Conservation (phyloP, 1,284 basidiomycete species). For the Irpex sp. region DNA sequence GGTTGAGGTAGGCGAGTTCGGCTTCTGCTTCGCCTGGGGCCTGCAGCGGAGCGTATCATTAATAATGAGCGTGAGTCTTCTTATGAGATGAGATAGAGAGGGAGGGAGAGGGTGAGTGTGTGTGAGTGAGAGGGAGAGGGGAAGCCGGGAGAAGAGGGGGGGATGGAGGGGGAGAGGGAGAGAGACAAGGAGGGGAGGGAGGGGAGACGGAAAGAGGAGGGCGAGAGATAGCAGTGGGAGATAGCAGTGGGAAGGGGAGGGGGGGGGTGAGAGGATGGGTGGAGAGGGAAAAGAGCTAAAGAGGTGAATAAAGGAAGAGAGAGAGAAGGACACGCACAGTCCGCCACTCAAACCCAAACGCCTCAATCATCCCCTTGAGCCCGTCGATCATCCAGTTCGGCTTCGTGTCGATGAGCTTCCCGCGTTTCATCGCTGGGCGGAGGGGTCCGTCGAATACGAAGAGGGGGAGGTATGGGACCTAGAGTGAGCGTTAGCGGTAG, state of each 20-base stretch:
- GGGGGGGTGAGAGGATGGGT: no score
- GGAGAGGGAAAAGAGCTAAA: no score
- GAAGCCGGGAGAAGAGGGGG: no score
- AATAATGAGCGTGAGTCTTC: not conserved
- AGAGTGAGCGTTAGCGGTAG: not conserved
- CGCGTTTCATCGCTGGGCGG: slow-evolving; percentile 81
- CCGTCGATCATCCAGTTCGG: slow-evolving; percentile 60
- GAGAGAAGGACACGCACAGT: slow-evolving; percentile 44
- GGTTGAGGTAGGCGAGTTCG: slow-evolving; percentile 86
- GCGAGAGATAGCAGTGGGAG: no score
- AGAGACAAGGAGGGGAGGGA: no score
- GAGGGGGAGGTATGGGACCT: slow-evolving; percentile 75
- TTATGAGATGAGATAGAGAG: no score
- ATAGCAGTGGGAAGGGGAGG: no score
- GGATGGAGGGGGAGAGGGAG: no score
- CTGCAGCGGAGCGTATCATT: slow-evolving; percentile 29
- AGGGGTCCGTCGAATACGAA: slow-evolving; percentile 95
- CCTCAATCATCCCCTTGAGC: slow-evolving; percentile 81
- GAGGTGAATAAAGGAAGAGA: not conserved
- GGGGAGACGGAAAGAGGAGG: no score
- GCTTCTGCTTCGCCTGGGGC: slow-evolving; percentile 97
- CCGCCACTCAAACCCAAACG: slow-evolving; percentile 87
- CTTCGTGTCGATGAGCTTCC: slow-evolving; percentile 62
- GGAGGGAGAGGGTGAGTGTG: no score
- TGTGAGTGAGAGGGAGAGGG: no score